phyloP scores from a whole-genome alignment of 2,329 filamentous ascomycete genomes.

The Calonectria honghensis region DNA sequence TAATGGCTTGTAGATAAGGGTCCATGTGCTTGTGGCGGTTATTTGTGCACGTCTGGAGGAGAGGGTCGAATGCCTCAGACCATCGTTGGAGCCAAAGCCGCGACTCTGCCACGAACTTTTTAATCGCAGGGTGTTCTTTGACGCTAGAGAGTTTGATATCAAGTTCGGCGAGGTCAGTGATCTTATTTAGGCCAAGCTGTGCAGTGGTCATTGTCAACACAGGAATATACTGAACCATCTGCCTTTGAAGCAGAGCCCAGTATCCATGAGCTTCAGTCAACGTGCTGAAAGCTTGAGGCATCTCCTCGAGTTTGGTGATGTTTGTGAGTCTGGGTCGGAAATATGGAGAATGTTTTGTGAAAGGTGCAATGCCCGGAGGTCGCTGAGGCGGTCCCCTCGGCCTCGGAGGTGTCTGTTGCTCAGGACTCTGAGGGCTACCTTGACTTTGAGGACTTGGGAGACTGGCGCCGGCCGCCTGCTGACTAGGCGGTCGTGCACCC shows the following conservation, averaged over 20 bases:
- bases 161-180: conserved; percentile 54
- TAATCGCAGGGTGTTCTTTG: conserved; percentile 55
- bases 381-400: conserved; percentile 45
- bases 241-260: conserved; percentile 62
- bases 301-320: conserved; percentile 57
- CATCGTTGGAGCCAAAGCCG: conserved; percentile 64
- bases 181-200: conserved; percentile 56
- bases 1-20: conserved; percentile 61
- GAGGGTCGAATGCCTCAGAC: conserved; percentile 61
- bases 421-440: conserved; percentile 53
- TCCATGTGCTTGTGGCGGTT: conserved; percentile 50
- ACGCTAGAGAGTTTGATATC: conserved; percentile 57
- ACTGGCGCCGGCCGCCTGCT: conserved; percentile 43
- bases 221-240: conserved; percentile 62
- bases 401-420: conserved; percentile 47
- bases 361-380: conserved; percentile 60
- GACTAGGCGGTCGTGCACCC: conserved; percentile 16
- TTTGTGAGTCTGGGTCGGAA: conserved; percentile 58
- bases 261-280: conserved; percentile 62
- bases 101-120: conserved; percentile 60
- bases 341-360: conserved; percentile 62
- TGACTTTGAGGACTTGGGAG: conserved; percentile 61
- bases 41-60: conserved; percentile 56
- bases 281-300: conserved; percentile 58
- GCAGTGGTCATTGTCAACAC: conserved; percentile 58